phyloP scores from a whole-genome alignment of 805 yeast genomes.

The Myxozyma geophila region DNA sequence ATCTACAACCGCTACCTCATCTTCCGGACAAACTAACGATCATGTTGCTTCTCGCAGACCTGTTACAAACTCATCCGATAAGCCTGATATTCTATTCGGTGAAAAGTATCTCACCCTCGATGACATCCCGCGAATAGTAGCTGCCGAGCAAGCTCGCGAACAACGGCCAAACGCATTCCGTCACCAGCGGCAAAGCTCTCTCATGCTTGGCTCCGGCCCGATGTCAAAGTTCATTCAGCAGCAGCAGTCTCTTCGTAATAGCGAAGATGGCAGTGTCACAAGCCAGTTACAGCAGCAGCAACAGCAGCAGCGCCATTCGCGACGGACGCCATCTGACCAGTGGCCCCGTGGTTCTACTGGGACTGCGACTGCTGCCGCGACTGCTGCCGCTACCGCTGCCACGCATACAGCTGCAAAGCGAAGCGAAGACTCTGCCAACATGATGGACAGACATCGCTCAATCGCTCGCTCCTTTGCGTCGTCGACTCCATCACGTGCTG shows the following conservation, averaged over 20 bases:
- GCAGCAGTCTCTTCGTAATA: conserved; percentile 4
- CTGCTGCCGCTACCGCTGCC: not conserved
- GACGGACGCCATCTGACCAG: not conserved
- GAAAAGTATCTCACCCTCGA: conserved; percentile 89
- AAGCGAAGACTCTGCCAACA: not conserved
- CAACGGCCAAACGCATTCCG: conserved; percentile 90
- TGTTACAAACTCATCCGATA: conserved; percentile 9
- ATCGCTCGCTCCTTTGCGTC: conserved; percentile 18
- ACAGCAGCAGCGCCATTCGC: not conserved
- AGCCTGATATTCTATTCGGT: conserved; percentile 31
- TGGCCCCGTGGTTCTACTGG: not conserved
- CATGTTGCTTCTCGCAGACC: conserved; percentile 2
- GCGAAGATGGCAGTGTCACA: not conserved
- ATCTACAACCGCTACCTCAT: not conserved
- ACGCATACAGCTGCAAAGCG: not conserved
- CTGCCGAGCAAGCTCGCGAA: conserved; percentile 94
- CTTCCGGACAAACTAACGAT: not conserved
- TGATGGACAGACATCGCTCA: not conserved
- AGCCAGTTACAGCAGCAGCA: not conserved
- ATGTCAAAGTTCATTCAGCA: conserved; percentile 26
- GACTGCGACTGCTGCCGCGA: not conserved
- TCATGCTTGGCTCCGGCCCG: conserved; percentile 20
- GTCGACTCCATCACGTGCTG: conserved; percentile 11
- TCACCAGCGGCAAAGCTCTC: conserved; percentile 47
- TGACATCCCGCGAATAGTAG: conserved; percentile 95